Percentiles rank a stretch among this genome's conserved stretches.
These are phyloP conservation scores for Quercus agrifolia DNA, from an alignment of 306 rosid genomes.

Conservation along the genomic window DNA sequence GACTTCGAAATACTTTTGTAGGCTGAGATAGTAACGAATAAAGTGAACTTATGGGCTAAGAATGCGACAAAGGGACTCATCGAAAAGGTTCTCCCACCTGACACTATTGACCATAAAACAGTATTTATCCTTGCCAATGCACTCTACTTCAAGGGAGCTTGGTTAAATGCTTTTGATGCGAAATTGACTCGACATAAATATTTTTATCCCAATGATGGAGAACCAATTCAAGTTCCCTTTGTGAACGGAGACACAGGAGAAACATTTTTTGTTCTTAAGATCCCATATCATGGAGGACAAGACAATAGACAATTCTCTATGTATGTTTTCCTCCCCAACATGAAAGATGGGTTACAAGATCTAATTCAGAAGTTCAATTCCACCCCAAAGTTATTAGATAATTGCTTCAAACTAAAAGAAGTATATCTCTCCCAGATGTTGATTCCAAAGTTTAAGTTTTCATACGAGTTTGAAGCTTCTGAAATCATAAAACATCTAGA, in stretches of 20 bases:
- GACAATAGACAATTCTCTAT: too few relatives aligned
- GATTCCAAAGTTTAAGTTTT: conserved; percentile 16
- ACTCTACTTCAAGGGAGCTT: conserved; percentile 9
- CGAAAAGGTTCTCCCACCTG: background rate
- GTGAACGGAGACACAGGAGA: background rate
- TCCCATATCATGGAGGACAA: background rate
- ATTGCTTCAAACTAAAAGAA: background rate
- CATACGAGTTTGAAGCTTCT: conserved; percentile 9
- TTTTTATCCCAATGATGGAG: conserved; percentile 1
- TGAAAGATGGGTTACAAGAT: background rate
- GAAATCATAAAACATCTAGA: background rate
- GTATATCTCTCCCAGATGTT: conserved; percentile 10
- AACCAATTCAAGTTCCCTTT: background rate
- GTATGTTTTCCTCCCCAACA: too few relatives aligned
- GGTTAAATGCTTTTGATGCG: background rate
- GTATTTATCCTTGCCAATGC: background rate
- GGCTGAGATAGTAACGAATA: background rate
- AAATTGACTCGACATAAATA: background rate
- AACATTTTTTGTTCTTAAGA: background rate
- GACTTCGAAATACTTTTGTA: background rate
- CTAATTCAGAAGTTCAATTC: background rate
- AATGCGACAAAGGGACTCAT: background rate
- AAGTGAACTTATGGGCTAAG: conserved; percentile 1
- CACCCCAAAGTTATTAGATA: background rate
- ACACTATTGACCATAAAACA: background rate